These are phyloP conservation scores for Aspergillus luchuensis DNA, from an alignment of 2,329 filamentous ascomycete genomes.

Conservation along the genomic window DNA sequence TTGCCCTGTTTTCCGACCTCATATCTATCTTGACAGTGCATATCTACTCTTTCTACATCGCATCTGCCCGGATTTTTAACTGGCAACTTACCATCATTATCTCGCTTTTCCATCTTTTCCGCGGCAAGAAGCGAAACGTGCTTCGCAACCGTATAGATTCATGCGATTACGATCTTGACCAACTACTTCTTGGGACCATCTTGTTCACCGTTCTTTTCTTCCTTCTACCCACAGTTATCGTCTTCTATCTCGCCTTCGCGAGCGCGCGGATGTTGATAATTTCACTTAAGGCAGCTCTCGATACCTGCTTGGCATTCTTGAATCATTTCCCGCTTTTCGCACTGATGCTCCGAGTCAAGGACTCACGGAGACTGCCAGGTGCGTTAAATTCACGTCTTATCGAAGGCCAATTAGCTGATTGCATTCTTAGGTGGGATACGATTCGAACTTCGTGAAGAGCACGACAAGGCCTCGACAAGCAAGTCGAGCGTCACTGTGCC, in stretches of 20 bases:
- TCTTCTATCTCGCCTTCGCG: slow-evolving; percentile 97
- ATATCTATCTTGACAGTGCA: slow-evolving; percentile 89
- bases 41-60: slow-evolving; percentile 97
- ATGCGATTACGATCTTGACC: slow-evolving; percentile 97
- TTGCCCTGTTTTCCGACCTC: slow-evolving; percentile 91
- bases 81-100: slow-evolving; percentile 98
- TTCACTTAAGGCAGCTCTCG: slow-evolving; percentile 82
- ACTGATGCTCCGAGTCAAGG: slow-evolving; percentile 92
- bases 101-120: slow-evolving; percentile 97
- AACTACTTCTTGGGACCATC: slow-evolving; percentile 93
- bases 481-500: slow-evolving; percentile 64
- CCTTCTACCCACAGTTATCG: slow-evolving; percentile 87
- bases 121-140: slow-evolving; percentile 96
- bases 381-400: slow-evolving; percentile 19
- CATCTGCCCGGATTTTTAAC: slow-evolving; percentile 94
- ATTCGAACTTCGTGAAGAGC: slow-evolving; percentile 83
- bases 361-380: slow-evolving; percentile 85
- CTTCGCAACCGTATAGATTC: slow-evolving; percentile 96
- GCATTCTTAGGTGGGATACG: slow-evolving; percentile 68
- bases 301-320: slow-evolving; percentile 87
- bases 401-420: slow-evolving; percentile 11
- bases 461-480: slow-evolving; percentile 44
- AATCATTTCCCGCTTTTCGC: slow-evolving; percentile 99
- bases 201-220: slow-evolving; percentile 95
- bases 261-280: slow-evolving; percentile 94